Conservation (phyloP, 169 alveolate species). For the Plasmodium relictum region DNA sequence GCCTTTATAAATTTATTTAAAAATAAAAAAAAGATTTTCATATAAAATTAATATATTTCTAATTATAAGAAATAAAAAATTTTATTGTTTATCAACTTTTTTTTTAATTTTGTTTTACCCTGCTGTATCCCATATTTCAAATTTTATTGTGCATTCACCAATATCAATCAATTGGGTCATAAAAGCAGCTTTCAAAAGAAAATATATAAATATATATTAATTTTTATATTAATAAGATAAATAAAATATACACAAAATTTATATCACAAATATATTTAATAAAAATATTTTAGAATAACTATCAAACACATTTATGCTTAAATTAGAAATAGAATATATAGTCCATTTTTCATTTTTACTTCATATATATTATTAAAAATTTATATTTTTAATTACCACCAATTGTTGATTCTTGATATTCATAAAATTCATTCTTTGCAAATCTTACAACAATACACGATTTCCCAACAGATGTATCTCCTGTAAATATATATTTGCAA, state of each 20-base stretch:
- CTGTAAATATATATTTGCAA: slow-evolving; percentile 83
- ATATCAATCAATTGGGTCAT: slow-evolving; percentile 90
- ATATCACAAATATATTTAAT: slow-evolving; percentile 3
- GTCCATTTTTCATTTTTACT: no score
- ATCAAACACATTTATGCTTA: neutral
- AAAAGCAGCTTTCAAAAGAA: slow-evolving; percentile 87
- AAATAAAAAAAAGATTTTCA: neutral
- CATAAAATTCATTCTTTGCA: slow-evolving; percentile 89
- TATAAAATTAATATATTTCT: neutral
- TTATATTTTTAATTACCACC: slow-evolving; percentile 82
- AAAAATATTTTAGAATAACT: neutral
- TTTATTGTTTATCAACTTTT: neutral
- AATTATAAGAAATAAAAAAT: slow-evolving; percentile 4
- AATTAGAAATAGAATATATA: neutral
- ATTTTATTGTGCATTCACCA: slow-evolving; percentile 87
- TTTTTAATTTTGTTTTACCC: slow-evolving; percentile 76
- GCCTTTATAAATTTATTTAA: slow-evolving; percentile 66
- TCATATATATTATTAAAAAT: neutral
- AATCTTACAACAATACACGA: slow-evolving; percentile 91
- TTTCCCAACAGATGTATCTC: slow-evolving; percentile 96
- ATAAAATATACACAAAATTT: neutral
- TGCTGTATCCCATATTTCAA: slow-evolving; percentile 95
- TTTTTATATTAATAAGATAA: slow-evolving; percentile 10
- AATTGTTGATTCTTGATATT: slow-evolving; percentile 92
- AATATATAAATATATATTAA: neutral